Conservation (phyloP, 129 eudicot genomes). For the Sambucus nigra region DNA sequence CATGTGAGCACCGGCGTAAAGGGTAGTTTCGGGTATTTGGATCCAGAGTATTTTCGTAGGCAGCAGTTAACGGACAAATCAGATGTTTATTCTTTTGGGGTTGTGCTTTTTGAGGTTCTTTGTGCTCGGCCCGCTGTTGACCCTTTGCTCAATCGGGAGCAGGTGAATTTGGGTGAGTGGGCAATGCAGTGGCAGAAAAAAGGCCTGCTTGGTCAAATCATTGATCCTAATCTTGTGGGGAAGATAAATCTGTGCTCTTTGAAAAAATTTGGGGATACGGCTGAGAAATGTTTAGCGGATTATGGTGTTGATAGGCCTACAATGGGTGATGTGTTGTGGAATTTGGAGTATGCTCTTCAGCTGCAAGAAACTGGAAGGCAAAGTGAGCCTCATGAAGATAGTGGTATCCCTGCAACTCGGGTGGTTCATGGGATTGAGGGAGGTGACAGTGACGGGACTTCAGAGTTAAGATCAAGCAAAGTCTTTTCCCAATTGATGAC, state of each 20-base stretch:
- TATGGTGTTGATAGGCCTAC: conserved; percentile 84
- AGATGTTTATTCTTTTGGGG: conserved; percentile 78
- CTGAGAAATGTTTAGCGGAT: conserved; percentile 79
- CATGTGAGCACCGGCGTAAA: conserved; percentile 82
- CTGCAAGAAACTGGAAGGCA: conserved; percentile 41
- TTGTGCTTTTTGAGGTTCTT: conserved; percentile 64
- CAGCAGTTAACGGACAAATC: conserved; percentile 70
- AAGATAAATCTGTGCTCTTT: conserved; percentile 39
- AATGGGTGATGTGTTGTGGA: conserved; percentile 90
- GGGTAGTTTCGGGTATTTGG: conserved; percentile 78
- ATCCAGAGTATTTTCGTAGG: conserved; percentile 70
- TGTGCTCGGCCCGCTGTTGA: conserved; percentile 80
- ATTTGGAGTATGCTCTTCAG: conserved; percentile 69
- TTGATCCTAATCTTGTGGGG: conserved; percentile 42
- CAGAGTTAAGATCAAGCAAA: conserved; percentile 37
- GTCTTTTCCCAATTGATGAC: conserved; percentile 58
- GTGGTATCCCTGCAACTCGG: conserved; percentile 13
- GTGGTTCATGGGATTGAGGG: conserved; percentile 7
- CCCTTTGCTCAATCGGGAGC: conserved; percentile 51
- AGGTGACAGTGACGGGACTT: conserved; percentile 30
- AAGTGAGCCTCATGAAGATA: conserved; percentile 11
- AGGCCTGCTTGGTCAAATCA: conserved; percentile 40
- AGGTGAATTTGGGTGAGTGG: conserved; percentile 80
- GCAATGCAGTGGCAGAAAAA: conserved; percentile 61
- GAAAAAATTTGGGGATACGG: conserved; percentile 53